These are phyloP conservation scores for Puccinia horiana DNA, from an alignment of 1,284 basidiomycete genomes.

Conservation along the genomic window DNA sequence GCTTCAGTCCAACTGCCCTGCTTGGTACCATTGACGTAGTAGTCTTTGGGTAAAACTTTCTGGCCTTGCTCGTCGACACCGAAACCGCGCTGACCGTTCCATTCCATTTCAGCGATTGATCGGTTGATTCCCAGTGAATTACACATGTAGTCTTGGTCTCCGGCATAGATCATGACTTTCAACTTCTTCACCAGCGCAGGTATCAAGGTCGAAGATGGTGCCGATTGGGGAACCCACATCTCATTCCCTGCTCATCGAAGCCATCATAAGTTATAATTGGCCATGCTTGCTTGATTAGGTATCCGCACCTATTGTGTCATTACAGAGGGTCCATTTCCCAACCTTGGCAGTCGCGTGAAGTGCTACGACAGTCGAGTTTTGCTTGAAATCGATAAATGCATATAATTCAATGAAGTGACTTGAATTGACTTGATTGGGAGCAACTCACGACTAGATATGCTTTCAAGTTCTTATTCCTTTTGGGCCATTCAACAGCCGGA, in stretches of 20 bases:
- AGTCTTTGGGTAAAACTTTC: conserved; percentile 59
- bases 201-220: conserved; percentile 74
- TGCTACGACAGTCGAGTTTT: conserved; percentile 74
- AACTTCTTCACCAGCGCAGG: conserved; percentile 77
- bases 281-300: conserved; percentile 56
- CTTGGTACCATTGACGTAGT: conserved; percentile 74
- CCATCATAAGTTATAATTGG: background rate
- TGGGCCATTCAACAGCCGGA: conserved; percentile 74
- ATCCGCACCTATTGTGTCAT: conserved; percentile 66
- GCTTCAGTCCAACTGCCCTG: conserved; percentile 88
- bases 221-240: conserved; percentile 60
- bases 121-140: conserved; percentile 35
- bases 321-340: conserved; percentile 86
- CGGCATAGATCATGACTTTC: conserved; percentile 83
- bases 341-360: conserved; percentile 76
- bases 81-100: conserved; percentile 64
- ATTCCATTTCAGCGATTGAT: conserved; percentile 34
- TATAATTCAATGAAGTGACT: background rate
- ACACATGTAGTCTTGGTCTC: conserved; percentile 94
- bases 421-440: background rate
- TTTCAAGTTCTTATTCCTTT: conserved; percentile 76
- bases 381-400: background rate
- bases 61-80: conserved; percentile 59
- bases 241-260: background rate
- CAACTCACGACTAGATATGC: conserved; percentile 69